Evolutionary conservation across 306 rosid species (phyloP), one percentile per base, ranked within the genome.

Genomic region (Adenanthera pavonina): DNA sequence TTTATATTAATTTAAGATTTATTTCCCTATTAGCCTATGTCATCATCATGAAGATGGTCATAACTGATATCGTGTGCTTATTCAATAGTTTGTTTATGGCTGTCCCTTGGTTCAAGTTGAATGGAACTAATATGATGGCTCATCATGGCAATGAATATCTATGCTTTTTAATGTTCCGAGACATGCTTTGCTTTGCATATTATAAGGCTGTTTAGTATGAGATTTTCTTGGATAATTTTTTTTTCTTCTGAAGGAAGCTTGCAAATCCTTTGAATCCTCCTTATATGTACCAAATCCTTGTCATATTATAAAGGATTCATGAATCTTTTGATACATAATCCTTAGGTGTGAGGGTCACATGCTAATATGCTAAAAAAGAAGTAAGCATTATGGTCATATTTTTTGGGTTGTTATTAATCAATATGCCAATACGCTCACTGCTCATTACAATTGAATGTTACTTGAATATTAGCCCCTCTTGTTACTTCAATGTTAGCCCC

Each of bases 51-150:
- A 66, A 7, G 51, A 52, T 80, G 35, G 53, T 81, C 14, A 19
- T 76, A 47, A 72, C 48, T 65, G 44, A 61, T 49, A 43, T 15
- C 20, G 33, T 71, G 54, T 48, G 62, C 65, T n/a, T 77, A 44
- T 64, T 78, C 67, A 69, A 25, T 65, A 48, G 46, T 77, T 12
- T 47, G 60, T 49, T 53, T 47, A 48, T 51, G 56, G 65, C 9
- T 30, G 6, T 41, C 71, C 68, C 68, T 74, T 81, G 80, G 66
- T 75, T 85, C 20, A 62, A 66, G 69, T 20, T 81, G 52, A 47
- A 69, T 76, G 11, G 40, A 64, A 68, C 43, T 49, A 66, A 17
- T 40, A 72, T 56, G 36, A 47, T 41, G 59, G 44, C 16, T 48
- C 51, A 71, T 35, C 49, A 56, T 56, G 68, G 48, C 76, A 60